Conservation (phyloP, 2,329 filamentous ascomycete genomes). For the Didymella segeticola region DNA sequence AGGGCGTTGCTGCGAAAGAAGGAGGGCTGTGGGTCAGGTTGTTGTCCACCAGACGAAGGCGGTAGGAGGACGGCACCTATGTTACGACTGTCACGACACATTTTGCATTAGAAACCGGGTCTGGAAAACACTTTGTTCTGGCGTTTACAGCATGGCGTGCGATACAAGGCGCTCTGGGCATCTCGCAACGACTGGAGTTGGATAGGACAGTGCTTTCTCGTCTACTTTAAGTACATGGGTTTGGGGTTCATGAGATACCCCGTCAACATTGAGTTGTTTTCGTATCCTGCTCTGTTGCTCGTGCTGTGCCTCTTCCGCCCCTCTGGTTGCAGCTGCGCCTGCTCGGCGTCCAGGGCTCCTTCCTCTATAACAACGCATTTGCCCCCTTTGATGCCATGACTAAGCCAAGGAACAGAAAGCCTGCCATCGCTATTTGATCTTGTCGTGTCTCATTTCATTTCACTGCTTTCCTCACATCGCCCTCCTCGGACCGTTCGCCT, state of each 20-base stretch:
- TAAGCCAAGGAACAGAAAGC: neutral
- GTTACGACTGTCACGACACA: slow-evolving; percentile 14
- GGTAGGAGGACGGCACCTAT: neutral
- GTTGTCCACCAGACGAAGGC: neutral
- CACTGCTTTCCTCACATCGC: neutral
- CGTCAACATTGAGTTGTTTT: neutral
- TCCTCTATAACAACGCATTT: neutral
- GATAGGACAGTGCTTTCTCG: slow-evolving; percentile 1
- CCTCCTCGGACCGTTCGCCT: too few species aligned
- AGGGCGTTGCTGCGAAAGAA: neutral
- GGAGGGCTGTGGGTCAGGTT: neutral
- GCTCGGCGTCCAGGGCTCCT: neutral
- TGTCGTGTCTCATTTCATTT: neutral
- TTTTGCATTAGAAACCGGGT: slow-evolving; percentile 17
- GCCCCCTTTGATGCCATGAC: neutral
- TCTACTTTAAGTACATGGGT: slow-evolving; percentile 1
- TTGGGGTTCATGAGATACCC: slow-evolving; percentile 1
- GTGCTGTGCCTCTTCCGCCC: neutral
- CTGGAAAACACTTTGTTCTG: slow-evolving; percentile 2
- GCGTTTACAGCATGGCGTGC: slow-evolving; percentile 15
- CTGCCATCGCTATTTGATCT: too few species aligned
- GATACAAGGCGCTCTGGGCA: slow-evolving; percentile 5
- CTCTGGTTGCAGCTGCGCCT: neutral
- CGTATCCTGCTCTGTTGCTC: neutral
- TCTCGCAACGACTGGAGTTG: slow-evolving; percentile 5